Evolutionary conservation across 2,329 filamentous ascomycete genomes (phyloP).

Genomic region (Epichloe elymi): DNA sequence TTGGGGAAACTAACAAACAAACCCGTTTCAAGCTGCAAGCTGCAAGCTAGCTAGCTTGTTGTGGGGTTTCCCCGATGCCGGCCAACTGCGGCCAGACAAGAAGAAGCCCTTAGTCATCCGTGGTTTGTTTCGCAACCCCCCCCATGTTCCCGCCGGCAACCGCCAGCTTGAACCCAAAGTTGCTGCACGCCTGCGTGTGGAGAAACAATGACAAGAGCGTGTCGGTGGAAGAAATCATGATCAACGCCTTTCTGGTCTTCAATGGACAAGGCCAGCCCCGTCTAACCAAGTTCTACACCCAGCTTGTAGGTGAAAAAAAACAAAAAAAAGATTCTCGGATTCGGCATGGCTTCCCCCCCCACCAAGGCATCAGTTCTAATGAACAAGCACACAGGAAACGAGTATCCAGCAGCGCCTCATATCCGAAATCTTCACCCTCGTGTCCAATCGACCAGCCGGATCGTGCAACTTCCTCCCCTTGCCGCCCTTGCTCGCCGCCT

Average conservation of each 20-base stretch:
- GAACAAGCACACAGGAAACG: constrained; percentile 56
- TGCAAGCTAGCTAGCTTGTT: too few species aligned
- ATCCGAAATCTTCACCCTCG: constrained; percentile 91
- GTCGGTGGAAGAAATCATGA: constrained; percentile 48
- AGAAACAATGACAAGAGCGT: not conserved
- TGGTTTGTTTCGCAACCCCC: not conserved
- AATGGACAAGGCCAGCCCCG: constrained; percentile 96
- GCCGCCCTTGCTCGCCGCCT: constrained; percentile 49
- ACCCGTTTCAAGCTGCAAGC: too few species aligned
- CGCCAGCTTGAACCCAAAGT: too few species aligned
- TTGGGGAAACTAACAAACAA: too few species aligned
- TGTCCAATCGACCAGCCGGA: constrained; percentile 78
- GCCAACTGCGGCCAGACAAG: too few species aligned
- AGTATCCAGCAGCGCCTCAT: constrained; percentile 94
- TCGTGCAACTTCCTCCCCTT: constrained; percentile 94
- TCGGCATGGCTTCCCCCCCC: not conserved
- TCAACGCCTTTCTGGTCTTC: constrained; percentile 97
- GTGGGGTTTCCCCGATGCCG: too few species aligned
- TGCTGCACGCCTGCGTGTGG: too few species aligned
- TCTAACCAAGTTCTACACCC: constrained; percentile 96
- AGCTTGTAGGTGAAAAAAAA: constrained; percentile 51
- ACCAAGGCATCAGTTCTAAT: not conserved
- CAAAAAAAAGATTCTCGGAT: not conserved
- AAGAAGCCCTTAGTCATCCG: too few species aligned
- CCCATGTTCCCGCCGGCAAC: not conserved